These are phyloP conservation scores for Golubevia sp. DNA, from an alignment of 1,284 basidiomycete species.

Conservation along the genomic window DNA sequence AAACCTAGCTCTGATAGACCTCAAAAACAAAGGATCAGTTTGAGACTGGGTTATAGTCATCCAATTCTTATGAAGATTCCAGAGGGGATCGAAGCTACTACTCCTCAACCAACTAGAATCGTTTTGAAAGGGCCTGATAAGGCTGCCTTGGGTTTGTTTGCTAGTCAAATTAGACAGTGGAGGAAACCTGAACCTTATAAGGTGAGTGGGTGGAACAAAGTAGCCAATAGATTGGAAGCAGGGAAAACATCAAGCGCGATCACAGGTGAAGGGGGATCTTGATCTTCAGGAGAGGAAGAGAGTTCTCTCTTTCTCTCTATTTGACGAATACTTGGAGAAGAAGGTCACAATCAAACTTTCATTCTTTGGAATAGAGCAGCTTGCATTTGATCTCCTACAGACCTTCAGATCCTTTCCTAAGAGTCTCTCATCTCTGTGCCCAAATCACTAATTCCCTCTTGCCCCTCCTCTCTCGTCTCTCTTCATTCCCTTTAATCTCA, in stretches of 20 bases:
- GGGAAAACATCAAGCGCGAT: too few relatives aligned
- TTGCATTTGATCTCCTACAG: too few relatives aligned
- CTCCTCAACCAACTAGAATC: conserved; percentile 65
- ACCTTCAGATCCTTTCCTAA: too few relatives aligned
- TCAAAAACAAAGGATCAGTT: conserved; percentile 25
- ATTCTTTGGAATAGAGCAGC: too few relatives aligned
- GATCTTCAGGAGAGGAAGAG: too few relatives aligned
- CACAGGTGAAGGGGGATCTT: too few relatives aligned
- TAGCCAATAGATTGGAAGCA: too few relatives aligned
- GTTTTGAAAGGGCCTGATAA: conserved; percentile 66
- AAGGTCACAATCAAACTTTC: background rate
- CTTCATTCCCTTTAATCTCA: background rate
- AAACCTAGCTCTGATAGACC: too few relatives aligned
- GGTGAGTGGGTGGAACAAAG: too few relatives aligned
- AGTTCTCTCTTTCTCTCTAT: background rate
- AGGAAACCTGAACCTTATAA: conserved; percentile 96
- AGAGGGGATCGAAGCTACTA: conserved; percentile 53
- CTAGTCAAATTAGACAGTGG: conserved; percentile 80
- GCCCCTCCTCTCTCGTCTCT: background rate
- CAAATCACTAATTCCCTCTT: background rate
- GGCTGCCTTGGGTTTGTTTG: conserved; percentile 78
- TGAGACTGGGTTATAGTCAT: conserved; percentile 81
- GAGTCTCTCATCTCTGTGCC: background rate
- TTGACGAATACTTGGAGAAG: background rate
- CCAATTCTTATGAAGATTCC: conserved; percentile 82